A percentile compares a stretch with the other conserved stretches of the same genome.
Evolutionary conservation across 148 eudicot genomes (phyloP).

Genomic region (Chenopodium suecicum): DNA sequence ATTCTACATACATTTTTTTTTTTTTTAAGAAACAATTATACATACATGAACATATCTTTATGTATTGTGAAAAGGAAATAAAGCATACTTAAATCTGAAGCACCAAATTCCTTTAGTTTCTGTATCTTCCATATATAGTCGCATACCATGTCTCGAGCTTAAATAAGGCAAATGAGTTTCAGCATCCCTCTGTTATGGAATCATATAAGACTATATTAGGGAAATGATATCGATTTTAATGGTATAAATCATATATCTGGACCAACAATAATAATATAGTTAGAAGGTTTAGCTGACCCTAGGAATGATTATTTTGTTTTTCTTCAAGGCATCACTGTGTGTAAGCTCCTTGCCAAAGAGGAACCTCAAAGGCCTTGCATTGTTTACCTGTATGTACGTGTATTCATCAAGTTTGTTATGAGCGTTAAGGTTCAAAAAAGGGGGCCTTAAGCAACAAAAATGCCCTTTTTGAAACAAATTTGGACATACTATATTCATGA

Average conservation of each 20-base stretch:
- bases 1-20: too few relatives aligned
- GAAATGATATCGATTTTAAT: neutral
- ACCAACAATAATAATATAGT: neutral
- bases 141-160: neutral
- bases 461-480: too few relatives aligned
- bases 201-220: neutral
- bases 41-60: too few relatives aligned
- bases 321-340: neutral
- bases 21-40: too few relatives aligned
- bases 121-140: neutral
- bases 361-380: constrained; percentile 1
- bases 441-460: too few relatives aligned
- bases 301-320: constrained; percentile 8
- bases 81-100: neutral
- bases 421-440: neutral
- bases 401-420: neutral
- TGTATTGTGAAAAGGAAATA: too few relatives aligned
- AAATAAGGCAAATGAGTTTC: neutral
- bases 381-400: neutral
- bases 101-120: neutral
- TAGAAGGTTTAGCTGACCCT: neutral
- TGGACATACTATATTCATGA: too few relatives aligned
- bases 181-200: constrained; percentile 7
- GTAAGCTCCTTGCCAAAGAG: constrained; percentile 12
- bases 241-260: too few relatives aligned